Percentiles rank a stretch among this genome's conserved stretches.
These are phyloP conservation scores for Clitopilus passeckerianus DNA, from an alignment of 768 basidiomycete genomes.

Conservation along the genomic window DNA sequence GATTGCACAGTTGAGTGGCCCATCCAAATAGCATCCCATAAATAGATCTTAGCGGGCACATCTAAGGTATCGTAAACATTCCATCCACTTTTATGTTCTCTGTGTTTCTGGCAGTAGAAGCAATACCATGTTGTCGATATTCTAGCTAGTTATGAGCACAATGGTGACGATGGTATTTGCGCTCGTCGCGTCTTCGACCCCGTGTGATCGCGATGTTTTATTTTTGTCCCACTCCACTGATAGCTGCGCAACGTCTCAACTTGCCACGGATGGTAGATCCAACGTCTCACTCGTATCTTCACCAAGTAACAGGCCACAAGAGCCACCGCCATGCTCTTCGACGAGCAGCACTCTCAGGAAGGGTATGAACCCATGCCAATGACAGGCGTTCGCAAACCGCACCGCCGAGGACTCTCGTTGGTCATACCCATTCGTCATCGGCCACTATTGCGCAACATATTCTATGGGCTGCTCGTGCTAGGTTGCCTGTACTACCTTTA, in stretches of 20 bases:
- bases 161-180: neutral
- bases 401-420: conserved; percentile 1
- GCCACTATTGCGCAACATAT: conserved; percentile 21
- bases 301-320: neutral
- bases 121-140: too few relatives aligned
- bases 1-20: too few relatives aligned
- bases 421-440: conserved; percentile 14
- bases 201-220: neutral
- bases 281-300: neutral
- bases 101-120: too few relatives aligned
- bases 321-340: neutral
- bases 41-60: too few relatives aligned
- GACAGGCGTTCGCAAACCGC: conserved; percentile 4
- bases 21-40: too few relatives aligned
- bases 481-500: conserved; percentile 20
- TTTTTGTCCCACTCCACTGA: neutral
- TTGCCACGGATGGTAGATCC: neutral
- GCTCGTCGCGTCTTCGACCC: neutral
- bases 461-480: conserved; percentile 22
- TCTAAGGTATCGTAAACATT: too few relatives aligned
- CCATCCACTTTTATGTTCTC: too few relatives aligned
- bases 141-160: neutral
- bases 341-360: neutral
- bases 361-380: conserved; percentile 7
- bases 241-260: neutral